These are phyloP conservation scores for Auriculariales sp. DNA, from an alignment of 768 basidiomycete genomes.

Conservation along the genomic window DNA sequence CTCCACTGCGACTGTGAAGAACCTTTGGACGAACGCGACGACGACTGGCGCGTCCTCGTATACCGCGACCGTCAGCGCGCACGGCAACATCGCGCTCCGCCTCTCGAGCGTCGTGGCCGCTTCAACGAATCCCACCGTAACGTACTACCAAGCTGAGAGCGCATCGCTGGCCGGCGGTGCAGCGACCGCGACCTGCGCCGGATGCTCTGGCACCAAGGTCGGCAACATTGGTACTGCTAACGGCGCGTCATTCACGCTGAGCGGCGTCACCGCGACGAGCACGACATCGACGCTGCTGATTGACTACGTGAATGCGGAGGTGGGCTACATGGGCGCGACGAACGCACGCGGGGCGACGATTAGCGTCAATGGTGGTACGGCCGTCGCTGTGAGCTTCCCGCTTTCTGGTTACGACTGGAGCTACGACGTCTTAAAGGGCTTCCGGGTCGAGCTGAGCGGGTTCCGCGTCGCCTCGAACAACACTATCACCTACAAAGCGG, in stretches of 20 bases:
- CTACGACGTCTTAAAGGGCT: too few species aligned
- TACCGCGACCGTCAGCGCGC: constrained; percentile 16
- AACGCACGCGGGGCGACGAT: constrained; percentile 33
- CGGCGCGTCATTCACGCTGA: constrained; percentile 29
- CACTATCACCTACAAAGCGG: too few species aligned
- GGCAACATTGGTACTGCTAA: constrained; percentile 24
- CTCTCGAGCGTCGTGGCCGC: constrained; percentile 17
- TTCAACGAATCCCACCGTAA: constrained; percentile 18
- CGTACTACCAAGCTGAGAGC: constrained; percentile 18
- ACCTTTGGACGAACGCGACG: constrained; percentile 25
- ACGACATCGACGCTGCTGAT: constrained; percentile 28
- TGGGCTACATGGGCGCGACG: constrained; percentile 27
- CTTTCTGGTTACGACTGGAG: constrained; percentile 34
- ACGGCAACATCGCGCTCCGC: constrained; percentile 21
- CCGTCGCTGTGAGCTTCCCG: constrained; percentile 31
- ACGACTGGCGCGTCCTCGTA: constrained; percentile 13
- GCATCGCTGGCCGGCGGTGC: constrained; percentile 24
- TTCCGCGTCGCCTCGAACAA: too few species aligned
- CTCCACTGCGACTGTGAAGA: constrained; percentile 23
- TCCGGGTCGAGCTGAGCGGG: too few species aligned
- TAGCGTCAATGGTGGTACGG: constrained; percentile 29
- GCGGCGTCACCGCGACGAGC: constrained; percentile 25
- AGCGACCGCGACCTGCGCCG: constrained; percentile 17
- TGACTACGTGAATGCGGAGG: constrained; percentile 35
- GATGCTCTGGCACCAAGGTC: too few species aligned